These are phyloP conservation scores for Dryas drummondii DNA, from an alignment of 306 rosid genomes.

Conservation along the genomic window DNA sequence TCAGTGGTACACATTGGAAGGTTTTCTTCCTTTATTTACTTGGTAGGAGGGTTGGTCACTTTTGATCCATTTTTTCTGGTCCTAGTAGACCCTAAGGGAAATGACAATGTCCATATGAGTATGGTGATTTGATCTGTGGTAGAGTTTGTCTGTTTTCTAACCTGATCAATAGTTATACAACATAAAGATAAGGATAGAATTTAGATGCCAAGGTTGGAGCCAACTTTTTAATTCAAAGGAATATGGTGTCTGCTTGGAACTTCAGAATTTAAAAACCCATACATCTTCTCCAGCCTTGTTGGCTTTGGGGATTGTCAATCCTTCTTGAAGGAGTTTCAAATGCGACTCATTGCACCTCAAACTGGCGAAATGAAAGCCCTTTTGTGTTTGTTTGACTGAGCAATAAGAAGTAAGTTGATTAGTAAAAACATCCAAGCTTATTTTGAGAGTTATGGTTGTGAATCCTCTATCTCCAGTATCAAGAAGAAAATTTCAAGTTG, in stretches of 20 bases:
- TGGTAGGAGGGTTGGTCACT: neutral
- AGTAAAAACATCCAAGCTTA: no score
- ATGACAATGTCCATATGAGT: neutral
- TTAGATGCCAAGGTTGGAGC: neutral
- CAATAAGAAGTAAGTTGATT: no score
- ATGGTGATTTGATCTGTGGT: neutral
- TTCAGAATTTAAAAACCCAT: neutral
- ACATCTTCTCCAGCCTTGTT: neutral
- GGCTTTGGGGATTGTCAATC: neutral
- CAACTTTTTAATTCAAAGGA: neutral
- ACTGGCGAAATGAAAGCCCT: neutral
- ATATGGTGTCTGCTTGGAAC: neutral
- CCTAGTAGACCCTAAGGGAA: neutral
- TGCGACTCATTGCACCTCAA: neutral
- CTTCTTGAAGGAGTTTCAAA: neutral
- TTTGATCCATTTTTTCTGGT: neutral
- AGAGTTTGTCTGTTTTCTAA: neutral
- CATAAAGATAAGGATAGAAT: neutral
- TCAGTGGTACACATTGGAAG: no score
- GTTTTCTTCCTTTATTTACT: neutral
- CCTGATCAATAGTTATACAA: neutral
- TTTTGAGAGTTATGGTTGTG: no score
- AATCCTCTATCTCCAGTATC: no score
- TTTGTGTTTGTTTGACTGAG: neutral
- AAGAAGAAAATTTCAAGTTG: neutral